Conservation (phyloP, 306 rosid genomes). For the Spatholobus suberectus region DNA sequence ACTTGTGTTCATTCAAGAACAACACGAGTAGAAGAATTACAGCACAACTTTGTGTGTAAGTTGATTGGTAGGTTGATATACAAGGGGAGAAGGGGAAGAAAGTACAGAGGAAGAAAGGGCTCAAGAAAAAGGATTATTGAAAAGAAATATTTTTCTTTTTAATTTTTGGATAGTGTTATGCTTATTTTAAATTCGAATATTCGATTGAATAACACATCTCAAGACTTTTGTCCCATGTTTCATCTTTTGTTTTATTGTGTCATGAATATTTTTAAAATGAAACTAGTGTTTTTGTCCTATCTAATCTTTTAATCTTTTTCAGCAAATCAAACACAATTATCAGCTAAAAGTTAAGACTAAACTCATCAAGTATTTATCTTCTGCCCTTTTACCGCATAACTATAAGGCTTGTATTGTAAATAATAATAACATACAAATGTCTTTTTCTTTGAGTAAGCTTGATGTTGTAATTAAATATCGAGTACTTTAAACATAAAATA, state of each 20-base stretch:
- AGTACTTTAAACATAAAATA: not conserved
- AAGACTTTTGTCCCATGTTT: not conserved
- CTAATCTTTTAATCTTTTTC: not conserved
- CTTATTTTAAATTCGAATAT: not conserved
- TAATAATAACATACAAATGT: not conserved
- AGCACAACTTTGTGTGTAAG: not conserved
- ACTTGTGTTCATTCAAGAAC: not conserved
- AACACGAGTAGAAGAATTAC: not conserved
- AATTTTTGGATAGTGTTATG: not conserved
- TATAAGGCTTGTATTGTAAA: not conserved
- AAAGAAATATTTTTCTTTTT: not conserved
- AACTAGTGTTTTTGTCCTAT: not conserved
- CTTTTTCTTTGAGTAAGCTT: not conserved
- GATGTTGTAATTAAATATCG: not conserved
- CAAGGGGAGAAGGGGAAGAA: not conserved
- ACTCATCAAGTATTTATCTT: not conserved
- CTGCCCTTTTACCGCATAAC: not conserved
- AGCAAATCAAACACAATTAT: not conserved
- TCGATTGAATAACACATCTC: not conserved
- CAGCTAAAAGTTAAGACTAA: not conserved
- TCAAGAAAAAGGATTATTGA: not conserved
- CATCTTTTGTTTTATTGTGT: not conserved
- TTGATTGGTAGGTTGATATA: not conserved
- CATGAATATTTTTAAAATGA: not conserved
- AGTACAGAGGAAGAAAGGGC: not conserved